Conservation (phyloP, 2,329 filamentous ascomycete genomes). For the Alternaria gansuensis region DNA sequence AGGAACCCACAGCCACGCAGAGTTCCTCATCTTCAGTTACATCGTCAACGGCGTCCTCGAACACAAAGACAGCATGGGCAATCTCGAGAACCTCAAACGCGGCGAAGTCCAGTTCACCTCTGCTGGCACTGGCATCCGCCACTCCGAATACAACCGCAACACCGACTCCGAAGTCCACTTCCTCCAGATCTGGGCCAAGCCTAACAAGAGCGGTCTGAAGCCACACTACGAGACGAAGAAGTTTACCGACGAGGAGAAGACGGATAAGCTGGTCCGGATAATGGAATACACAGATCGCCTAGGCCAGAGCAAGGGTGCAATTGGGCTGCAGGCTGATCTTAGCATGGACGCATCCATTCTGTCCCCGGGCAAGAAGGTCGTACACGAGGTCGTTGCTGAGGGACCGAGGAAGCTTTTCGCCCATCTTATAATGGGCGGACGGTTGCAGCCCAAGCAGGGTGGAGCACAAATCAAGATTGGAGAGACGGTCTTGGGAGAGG, state of each 20-base stretch:
- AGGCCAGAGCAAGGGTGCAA: slow-evolving; percentile 73
- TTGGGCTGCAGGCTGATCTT: slow-evolving; percentile 85
- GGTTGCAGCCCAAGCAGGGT: slow-evolving; percentile 68
- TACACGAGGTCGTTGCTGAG: slow-evolving; percentile 74
- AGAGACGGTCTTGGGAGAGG: slow-evolving; percentile 74
- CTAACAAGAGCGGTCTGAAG: slow-evolving; percentile 75
- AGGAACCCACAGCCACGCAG: slow-evolving; percentile 80
- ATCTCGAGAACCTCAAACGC: slow-evolving; percentile 72
- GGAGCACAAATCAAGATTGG: slow-evolving; percentile 75
- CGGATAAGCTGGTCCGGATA: slow-evolving; percentile 74
- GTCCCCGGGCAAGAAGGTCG: slow-evolving; percentile 69
- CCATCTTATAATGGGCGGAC: slow-evolving; percentile 75
- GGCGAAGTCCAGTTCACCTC: slow-evolving; percentile 92
- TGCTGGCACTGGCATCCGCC: slow-evolving; percentile 80
- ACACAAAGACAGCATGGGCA: slow-evolving; percentile 85
- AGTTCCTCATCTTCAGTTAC: slow-evolving; percentile 91
- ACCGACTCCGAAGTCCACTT: slow-evolving; percentile 77
- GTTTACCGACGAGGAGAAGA: slow-evolving; percentile 77
- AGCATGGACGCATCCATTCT: slow-evolving; percentile 83
- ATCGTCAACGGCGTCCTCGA: slow-evolving; percentile 86
- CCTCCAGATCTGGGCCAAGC: slow-evolving; percentile 87
- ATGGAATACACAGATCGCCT: slow-evolving; percentile 73
- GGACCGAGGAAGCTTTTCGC: slow-evolving; percentile 77
- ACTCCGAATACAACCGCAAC: slow-evolving; percentile 85
- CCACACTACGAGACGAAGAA: slow-evolving; percentile 79